These are phyloP conservation scores for Sporothrix variecibatus DNA, from an alignment of 2,329 filamentous ascomycete genomes.

Conservation along the genomic window DNA sequence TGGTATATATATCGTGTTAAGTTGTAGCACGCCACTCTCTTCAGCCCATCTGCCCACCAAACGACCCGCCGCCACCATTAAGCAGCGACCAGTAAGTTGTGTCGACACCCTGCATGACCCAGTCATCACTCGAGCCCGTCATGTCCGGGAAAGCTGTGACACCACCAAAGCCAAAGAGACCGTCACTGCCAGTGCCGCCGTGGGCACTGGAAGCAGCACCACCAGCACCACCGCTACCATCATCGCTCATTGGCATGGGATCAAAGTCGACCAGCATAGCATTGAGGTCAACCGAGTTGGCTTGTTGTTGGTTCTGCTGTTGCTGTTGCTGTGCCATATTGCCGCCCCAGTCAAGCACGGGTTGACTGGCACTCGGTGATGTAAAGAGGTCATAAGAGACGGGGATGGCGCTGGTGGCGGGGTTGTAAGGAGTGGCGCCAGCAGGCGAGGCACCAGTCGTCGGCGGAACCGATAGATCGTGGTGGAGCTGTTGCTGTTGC, in stretches of 20 bases:
- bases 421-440: neutral
- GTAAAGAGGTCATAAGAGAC: conserved; percentile 5
- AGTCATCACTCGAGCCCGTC: conserved; percentile 32
- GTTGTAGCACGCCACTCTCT: neutral
- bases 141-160: conserved; percentile 31
- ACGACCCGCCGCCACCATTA: conserved; percentile 27
- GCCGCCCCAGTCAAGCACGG: conserved; percentile 19
- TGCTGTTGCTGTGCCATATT: neutral
- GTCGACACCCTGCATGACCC: conserved; percentile 33
- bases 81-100: conserved; percentile 34
- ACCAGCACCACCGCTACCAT: neutral
- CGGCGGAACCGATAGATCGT: neutral
- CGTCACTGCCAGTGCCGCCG: neutral
- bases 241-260: conserved; percentile 16
- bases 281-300: conserved; percentile 25
- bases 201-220: neutral
- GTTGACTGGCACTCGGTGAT: neutral
- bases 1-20: neutral
- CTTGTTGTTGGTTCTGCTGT: neutral
- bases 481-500: conserved; percentile 15
- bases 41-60: conserved; percentile 27
- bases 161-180: conserved; percentile 24
- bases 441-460: neutral
- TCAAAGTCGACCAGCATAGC: conserved; percentile 32
- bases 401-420: neutral